Conservation (phyloP, 495 filamentous ascomycete genomes). For the Xylaria acuta region DNA sequence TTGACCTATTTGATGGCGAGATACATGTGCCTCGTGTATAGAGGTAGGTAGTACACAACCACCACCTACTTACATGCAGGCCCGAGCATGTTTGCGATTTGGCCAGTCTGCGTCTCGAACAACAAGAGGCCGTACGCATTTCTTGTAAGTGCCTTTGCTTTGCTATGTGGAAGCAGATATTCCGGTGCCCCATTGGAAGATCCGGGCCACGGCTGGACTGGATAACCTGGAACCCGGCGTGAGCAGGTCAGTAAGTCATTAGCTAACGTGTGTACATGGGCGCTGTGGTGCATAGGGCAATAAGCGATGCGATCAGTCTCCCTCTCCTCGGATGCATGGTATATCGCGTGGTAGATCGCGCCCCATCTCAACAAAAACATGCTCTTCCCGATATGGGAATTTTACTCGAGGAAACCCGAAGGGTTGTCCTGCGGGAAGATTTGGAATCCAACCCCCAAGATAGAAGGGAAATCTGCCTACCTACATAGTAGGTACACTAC, state of each 20-base stretch:
- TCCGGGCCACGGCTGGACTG: background rate
- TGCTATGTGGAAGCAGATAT: background rate
- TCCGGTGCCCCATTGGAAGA: slow-evolving; percentile 8
- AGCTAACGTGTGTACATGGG: background rate
- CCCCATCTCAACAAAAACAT: slow-evolving; percentile 15
- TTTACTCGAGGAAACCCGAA: slow-evolving; percentile 20
- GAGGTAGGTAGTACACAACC: background rate
- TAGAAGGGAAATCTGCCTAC: slow-evolving; percentile 18
- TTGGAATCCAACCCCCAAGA: slow-evolving; percentile 21
- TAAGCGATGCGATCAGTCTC: slow-evolving; percentile 15
- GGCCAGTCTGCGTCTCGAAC: slow-evolving; percentile 1
- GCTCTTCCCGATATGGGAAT: slow-evolving; percentile 19
- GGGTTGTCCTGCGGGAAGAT: slow-evolving; percentile 10
- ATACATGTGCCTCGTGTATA: background rate
- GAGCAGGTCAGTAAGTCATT: background rate
- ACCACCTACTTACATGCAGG: background rate
- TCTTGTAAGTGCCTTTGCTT: background rate
- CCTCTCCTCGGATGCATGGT: slow-evolving; percentile 9
- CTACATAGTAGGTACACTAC: background rate
- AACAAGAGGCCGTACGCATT: background rate
- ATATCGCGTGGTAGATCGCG: slow-evolving; percentile 1
- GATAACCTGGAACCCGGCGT: background rate
- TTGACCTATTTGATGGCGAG: background rate
- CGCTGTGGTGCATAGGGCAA: background rate
- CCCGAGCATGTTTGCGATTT: background rate